These are phyloP conservation scores for Piromyces finnis DNA, from an alignment of 192 early-diverging fungal genomes.

Conservation along the genomic window DNA sequence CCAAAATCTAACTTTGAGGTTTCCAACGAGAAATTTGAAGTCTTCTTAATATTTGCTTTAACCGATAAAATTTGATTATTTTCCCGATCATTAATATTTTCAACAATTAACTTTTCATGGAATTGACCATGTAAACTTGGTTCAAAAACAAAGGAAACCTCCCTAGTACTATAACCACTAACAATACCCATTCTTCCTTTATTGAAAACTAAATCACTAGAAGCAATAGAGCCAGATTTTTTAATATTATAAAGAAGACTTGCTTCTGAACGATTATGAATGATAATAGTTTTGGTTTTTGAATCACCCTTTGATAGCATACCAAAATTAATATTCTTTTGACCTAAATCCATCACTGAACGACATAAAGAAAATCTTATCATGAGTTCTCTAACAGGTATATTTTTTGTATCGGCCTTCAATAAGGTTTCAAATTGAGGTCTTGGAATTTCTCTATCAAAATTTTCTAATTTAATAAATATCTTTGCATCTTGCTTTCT, in stretches of 20 bases:
- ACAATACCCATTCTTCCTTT: conserved; percentile 71
- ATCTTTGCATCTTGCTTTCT: conserved; percentile 68
- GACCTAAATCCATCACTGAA: conserved; percentile 80
- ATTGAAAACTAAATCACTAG: conserved; percentile 69
- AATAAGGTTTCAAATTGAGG: conserved; percentile 61
- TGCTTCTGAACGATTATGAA: conserved; percentile 79
- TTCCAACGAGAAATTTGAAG: conserved; percentile 71
- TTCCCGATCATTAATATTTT: conserved; percentile 71
- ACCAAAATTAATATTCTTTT: conserved; percentile 95
- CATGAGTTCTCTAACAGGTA: conserved; percentile 82
- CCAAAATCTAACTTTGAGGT: conserved; percentile 59
- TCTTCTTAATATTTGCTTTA: conserved; percentile 79
- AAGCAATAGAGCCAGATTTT: conserved; percentile 88
- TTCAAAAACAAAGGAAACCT: conserved; percentile 82
- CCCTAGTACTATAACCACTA: conserved; percentile 73
- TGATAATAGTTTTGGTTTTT: conserved; percentile 67
- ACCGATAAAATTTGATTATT: conserved; percentile 62
- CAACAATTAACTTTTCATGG: conserved; percentile 67
- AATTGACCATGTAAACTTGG: conserved; percentile 78
- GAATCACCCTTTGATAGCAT: conserved; percentile 64
- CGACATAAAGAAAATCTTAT: conserved; percentile 66
- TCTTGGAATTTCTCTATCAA: conserved; percentile 63
- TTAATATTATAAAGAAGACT: conserved; percentile 77
- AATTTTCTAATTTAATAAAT: conserved; percentile 69
- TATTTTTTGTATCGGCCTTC: conserved; percentile 24